Evolutionary conservation across 2,329 filamentous ascomycete genomes (phyloP).

Genomic region (Aspergillus pseudoglaucus): DNA sequence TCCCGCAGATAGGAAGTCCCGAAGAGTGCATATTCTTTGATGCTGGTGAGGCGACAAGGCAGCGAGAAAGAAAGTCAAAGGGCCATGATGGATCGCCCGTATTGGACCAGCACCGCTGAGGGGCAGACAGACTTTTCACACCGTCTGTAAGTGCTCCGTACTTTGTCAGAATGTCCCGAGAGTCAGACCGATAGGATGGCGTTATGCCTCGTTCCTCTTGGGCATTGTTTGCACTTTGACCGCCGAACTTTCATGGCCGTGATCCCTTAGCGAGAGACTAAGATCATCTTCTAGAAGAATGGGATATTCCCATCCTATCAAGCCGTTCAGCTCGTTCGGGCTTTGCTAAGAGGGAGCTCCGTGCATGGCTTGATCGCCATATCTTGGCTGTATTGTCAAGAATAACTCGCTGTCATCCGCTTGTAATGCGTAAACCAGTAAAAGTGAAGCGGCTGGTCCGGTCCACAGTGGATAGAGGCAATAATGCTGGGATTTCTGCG

Average conservation of each 20-base stretch:
- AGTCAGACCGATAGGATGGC: too few relatives aligned
- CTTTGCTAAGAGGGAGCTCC: not conserved
- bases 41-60: too few relatives aligned
- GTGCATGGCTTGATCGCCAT: not conserved
- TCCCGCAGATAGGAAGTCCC: too few relatives aligned
- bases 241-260: too few relatives aligned
- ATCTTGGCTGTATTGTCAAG: not conserved
- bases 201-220: too few relatives aligned
- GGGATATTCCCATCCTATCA: not conserved
- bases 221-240: too few relatives aligned
- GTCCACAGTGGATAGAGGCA: constrained; percentile 2
- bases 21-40: too few relatives aligned
- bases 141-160: not conserved
- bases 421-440: not conserved
- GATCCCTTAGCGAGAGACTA: not conserved
- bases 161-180: too few relatives aligned
- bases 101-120: not conserved
- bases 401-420: not conserved
- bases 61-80: too few relatives aligned
- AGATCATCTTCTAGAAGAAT: not conserved
- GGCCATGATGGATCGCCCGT: not conserved
- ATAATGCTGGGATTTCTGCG: constrained; percentile 8
- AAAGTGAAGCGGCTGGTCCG: constrained; percentile 17
- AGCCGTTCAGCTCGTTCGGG: too few relatives aligned
- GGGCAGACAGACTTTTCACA: not conserved